Evolutionary conservation across 2,329 filamentous ascomycete genomes (phyloP), one percentile per base, ranked within the genome.

Genomic region (Curvularia lunata): DNA sequence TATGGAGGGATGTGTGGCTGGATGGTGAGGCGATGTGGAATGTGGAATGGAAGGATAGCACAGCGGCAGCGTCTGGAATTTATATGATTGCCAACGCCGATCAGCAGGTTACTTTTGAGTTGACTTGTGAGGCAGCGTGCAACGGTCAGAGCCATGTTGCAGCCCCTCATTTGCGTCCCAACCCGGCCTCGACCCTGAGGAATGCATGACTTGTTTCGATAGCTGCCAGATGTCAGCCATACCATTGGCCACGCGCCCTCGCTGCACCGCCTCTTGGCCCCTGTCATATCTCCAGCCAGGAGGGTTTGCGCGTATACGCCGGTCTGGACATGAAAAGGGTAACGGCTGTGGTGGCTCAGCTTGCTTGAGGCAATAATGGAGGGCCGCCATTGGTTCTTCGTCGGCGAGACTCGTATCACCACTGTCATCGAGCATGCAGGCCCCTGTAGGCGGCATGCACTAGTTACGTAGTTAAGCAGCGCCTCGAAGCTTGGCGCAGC

Each of bases 401-500:
- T 18, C 40, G 21, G 52, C 41, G 23, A 30, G 41, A 43, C 32
- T 41, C 40, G 52, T 54, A 51, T 41, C 50, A 47, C n/a, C n/a
- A 21, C 25, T 56, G 58, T 61, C 54, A 59, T 49, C n/a, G 38
- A 54, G 38, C 54, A 48, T 54, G 54, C 51, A 38, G 28, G 37
- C 40, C 58, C 51, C 61, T 40, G 61, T 51, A 51, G 48, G 48
- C 19, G 49, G 51, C 56, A 61, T n/a, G 58, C 56, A 43, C 41
- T 47, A 49, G 34, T 52, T 57, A 54, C 61, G 59, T 57, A 49
- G 46, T 56, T 63, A 61, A 61, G 62, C 60, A 62, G 41, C 25
- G 54, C 48, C 53, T 30, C 28, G 28, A 75, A 75, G 72, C 72
- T 68, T 71, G 62, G 57, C 59, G 52, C 25, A 19, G 18, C 41